Evolutionary conservation across 306 rosid genomes (phyloP).

Genomic region (Lotus japonicus): DNA sequence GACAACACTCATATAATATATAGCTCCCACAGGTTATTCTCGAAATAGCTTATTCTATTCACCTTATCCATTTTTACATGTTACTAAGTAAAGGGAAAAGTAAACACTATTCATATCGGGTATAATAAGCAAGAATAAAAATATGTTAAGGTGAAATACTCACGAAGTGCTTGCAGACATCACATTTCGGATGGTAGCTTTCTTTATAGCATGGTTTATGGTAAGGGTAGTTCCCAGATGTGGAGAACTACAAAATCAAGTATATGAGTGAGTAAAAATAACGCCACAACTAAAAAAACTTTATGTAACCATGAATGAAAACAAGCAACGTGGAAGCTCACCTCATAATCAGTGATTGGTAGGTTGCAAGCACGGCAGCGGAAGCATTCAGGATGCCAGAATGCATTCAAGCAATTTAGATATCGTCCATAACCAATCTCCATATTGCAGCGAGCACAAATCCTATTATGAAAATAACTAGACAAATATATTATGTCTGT

Average conservation of each 20-base stretch:
- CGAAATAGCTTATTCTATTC: neutral
- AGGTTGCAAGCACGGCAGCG: slow-evolving; percentile 88
- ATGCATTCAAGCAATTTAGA: slow-evolving; percentile 77
- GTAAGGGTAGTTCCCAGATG: slow-evolving; percentile 80
- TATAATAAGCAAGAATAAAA: slow-evolving; percentile 16
- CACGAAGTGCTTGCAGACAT: slow-evolving; percentile 96
- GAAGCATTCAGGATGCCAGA: slow-evolving; percentile 99
- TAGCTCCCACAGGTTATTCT: neutral
- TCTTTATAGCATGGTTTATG: slow-evolving; percentile 95
- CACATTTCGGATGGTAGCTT: slow-evolving; percentile 96
- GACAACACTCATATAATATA: neutral
- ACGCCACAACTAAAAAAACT: neutral
- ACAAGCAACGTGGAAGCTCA: slow-evolving; percentile 11
- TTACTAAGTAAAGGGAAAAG: slow-evolving; percentile 1
- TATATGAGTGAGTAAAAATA: neutral
- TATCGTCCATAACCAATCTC: slow-evolving; percentile 86
- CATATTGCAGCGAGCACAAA: slow-evolving; percentile 69
- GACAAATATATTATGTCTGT: slow-evolving; percentile 2
- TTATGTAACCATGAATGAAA: slow-evolving; percentile 16
- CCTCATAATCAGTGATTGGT: slow-evolving; percentile 90
- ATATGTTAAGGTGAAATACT: slow-evolving; percentile 31
- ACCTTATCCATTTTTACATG: neutral
- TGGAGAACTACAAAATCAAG: slow-evolving; percentile 62
- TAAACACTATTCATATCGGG: neutral
- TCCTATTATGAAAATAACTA: slow-evolving; percentile 36